Percentiles rank a stretch among this genome's conserved stretches.
Conservation (phyloP, 2,329 filamentous ascomycete genomes). For the Hawksworthiomyces lignivorus region DNA sequence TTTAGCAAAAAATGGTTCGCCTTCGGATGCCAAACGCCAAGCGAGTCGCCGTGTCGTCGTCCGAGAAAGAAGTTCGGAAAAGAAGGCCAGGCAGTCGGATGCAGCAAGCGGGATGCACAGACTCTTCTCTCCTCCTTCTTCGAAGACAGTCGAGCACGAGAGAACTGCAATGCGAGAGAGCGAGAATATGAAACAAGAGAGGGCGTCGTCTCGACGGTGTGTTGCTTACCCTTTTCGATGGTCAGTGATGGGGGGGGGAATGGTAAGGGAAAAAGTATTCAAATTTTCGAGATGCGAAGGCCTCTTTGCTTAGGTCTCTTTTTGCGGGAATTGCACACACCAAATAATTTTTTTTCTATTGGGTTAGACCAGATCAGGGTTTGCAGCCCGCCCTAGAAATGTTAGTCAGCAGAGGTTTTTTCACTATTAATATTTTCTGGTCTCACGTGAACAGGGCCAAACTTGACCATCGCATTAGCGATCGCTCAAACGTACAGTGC, state of each 20-base stretch:
- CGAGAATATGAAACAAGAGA: too few relatives aligned
- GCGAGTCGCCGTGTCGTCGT: too few relatives aligned
- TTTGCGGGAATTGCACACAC: slow-evolving; percentile 7
- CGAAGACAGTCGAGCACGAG: too few relatives aligned
- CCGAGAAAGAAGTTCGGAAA: background rate
- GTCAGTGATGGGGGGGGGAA: slow-evolving; percentile 8
- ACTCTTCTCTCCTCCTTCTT: too few relatives aligned
- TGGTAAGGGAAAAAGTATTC: slow-evolving; percentile 9
- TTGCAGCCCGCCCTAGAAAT: slow-evolving; percentile 11
- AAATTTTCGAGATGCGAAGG: slow-evolving; percentile 14
- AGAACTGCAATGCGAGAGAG: too few relatives aligned
- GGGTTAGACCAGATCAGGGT: slow-evolving; percentile 11
- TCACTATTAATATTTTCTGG: too few relatives aligned
- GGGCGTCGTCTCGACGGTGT: background rate
- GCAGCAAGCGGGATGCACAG: too few relatives aligned
- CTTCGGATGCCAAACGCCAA: too few relatives aligned
- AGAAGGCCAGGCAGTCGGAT: too few relatives aligned
- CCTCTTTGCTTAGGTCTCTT: slow-evolving; percentile 9
- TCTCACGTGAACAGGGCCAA: slow-evolving; percentile 2
- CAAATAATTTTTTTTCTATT: slow-evolving; percentile 13
- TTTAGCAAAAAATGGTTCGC: background rate
- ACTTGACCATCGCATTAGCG: too few relatives aligned
- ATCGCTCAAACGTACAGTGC: too few relatives aligned
- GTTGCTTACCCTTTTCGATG: slow-evolving; percentile 15
- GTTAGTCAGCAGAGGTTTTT: slow-evolving; percentile 3